Evolutionary conservation across 306 rosid species (phyloP).

Genomic region (Inga leiocalycina): DNA sequence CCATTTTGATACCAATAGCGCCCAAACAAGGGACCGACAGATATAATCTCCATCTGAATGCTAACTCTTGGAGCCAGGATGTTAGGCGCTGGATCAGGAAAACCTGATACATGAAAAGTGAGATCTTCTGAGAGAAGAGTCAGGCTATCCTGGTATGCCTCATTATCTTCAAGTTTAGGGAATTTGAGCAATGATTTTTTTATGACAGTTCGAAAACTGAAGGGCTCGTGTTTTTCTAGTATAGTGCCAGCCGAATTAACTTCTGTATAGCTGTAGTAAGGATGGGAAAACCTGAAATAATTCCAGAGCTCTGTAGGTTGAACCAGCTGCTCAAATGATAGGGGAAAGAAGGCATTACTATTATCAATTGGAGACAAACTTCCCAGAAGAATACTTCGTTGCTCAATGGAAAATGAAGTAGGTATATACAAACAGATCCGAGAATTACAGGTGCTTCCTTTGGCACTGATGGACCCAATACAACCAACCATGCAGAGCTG

Average conservation of each 20-base stretch:
- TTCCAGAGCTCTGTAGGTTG: slow-evolving; percentile 76
- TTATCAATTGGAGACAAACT: slow-evolving; percentile 60
- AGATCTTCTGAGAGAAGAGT: slow-evolving; percentile 88
- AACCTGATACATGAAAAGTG: slow-evolving; percentile 58
- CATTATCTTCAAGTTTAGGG: slow-evolving; percentile 83
- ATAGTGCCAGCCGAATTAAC: slow-evolving; percentile 54
- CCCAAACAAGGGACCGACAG: slow-evolving; percentile 75
- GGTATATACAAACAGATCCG: slow-evolving; percentile 84
- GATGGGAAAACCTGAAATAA: slow-evolving; percentile 61
- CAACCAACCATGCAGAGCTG: slow-evolving; percentile 98
- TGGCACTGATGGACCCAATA: slow-evolving; percentile 56
- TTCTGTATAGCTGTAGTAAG: slow-evolving; percentile 70
- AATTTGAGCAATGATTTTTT: slow-evolving; percentile 77
- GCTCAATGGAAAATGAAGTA: slow-evolving; percentile 66
- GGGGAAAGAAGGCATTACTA: slow-evolving; percentile 58
- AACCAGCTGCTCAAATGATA: slow-evolving; percentile 73
- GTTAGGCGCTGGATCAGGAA: slow-evolving; percentile 50
- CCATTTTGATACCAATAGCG: slow-evolving; percentile 55
- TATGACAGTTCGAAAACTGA: slow-evolving; percentile 63
- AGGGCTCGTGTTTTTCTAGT: slow-evolving; percentile 64
- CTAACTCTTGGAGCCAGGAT: slow-evolving; percentile 44
- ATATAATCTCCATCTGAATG: slow-evolving; percentile 74
- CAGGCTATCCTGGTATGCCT: slow-evolving; percentile 58
- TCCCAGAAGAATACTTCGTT: slow-evolving; percentile 73
- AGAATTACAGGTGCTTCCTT: slow-evolving; percentile 57